Percentiles rank a stretch among this genome's conserved stretches.
Evolutionary conservation across 139 green algal genomes (phyloP).

Genomic region (Diplosphaera chodatii): DNA sequence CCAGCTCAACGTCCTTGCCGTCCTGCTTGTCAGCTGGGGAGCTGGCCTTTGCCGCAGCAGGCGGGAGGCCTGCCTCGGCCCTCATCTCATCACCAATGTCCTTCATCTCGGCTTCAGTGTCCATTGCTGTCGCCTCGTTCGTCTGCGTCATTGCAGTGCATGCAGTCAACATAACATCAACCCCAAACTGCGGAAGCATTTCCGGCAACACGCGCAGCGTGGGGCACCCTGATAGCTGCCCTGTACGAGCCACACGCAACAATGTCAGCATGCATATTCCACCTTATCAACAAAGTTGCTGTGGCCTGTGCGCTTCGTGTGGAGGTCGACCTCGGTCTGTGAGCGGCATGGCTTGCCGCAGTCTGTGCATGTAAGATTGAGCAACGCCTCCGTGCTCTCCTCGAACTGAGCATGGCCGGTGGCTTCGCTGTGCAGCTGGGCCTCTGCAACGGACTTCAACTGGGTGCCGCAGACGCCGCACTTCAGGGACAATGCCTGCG

Average conservation of each 20-base stretch:
- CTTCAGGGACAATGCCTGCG: no score
- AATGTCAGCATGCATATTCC: neutral
- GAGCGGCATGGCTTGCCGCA: constrained; percentile 80
- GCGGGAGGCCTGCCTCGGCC: constrained; percentile 14
- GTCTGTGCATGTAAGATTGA: constrained; percentile 48
- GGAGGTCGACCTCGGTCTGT: constrained; percentile 66
- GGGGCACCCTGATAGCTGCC: no score
- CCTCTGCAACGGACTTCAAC: constrained; percentile 51
- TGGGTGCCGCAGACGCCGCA: no score
- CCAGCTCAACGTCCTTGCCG: constrained; percentile 6
- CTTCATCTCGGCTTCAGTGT: constrained; percentile 76
- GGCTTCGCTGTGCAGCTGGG: constrained; percentile 59
- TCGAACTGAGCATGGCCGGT: constrained; percentile 70
- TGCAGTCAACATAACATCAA: neutral
- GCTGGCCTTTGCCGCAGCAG: no score
- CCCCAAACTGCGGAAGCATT: no score
- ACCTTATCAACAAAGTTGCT: constrained; percentile 65
- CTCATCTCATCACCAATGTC: constrained; percentile 37
- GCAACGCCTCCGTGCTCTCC: constrained; percentile 62
- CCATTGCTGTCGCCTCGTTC: constrained; percentile 33
- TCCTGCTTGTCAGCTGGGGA: neutral
- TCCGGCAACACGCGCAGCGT: no score
- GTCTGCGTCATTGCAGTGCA: constrained; percentile 44
- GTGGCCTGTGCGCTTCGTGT: constrained; percentile 76
- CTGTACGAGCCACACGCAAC: no score